Conservation (phyloP, 2,329 filamentous ascomycete species). For the Sphaerulina populicola region DNA sequence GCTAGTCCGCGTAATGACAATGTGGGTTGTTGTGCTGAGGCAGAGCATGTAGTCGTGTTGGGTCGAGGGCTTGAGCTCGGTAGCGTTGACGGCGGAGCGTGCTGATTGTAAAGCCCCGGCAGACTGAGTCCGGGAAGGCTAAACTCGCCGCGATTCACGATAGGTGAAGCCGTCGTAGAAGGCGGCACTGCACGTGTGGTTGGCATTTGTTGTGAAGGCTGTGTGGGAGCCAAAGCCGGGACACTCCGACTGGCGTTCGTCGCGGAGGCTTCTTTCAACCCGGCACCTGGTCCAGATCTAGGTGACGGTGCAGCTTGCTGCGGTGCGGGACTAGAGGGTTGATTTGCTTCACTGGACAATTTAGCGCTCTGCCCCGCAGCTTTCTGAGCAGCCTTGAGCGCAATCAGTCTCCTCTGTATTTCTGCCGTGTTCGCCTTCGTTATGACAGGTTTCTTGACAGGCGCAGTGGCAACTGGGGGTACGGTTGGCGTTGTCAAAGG, state of each 20-base stretch:
- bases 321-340: constrained; percentile 6
- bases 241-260: neutral
- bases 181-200: constrained; percentile 1
- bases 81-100: neutral
- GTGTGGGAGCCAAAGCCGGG: neutral
- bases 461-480: neutral
- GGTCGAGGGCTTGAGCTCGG: constrained; percentile 13
- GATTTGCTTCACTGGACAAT: constrained; percentile 11
- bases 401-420: constrained; percentile 69
- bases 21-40: neutral
- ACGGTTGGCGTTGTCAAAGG: neutral
- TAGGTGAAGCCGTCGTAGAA: constrained; percentile 8
- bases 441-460: constrained; percentile 6
- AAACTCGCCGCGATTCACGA: constrained; percentile 11
- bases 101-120: constrained; percentile 25
- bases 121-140: constrained; percentile 12
- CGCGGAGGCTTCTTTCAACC: constrained; percentile 9
- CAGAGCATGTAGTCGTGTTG: constrained; percentile 52
- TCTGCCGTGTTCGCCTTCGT: constrained; percentile 52
- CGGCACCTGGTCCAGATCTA: constrained; percentile 14
- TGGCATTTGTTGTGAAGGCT: neutral
- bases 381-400: constrained; percentile 44
- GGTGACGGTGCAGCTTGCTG: neutral
- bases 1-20: neutral
- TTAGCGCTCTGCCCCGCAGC: constrained; percentile 20